A percentile compares a stretch with the other conserved stretches of the same genome.
Conservation (phyloP, 371 early-diverging fungal species). For the Parasitella parasitica region DNA sequence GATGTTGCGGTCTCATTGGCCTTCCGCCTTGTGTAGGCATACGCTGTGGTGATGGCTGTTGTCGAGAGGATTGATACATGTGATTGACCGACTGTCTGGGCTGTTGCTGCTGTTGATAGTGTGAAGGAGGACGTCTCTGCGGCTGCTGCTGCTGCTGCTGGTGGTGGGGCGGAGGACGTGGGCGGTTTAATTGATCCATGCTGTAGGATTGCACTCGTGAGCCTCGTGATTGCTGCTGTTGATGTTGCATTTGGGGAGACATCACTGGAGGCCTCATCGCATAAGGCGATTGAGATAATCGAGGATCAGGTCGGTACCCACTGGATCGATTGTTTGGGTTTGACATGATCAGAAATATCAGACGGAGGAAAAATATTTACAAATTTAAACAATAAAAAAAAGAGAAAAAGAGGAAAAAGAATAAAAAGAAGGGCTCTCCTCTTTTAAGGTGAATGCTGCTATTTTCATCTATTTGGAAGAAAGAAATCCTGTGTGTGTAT, state of each 20-base stretch:
- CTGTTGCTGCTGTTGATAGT: constrained; percentile 1
- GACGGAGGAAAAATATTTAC: not conserved
- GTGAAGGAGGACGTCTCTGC: not conserved
- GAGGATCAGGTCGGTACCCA: constrained; percentile 22
- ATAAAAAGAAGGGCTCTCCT: constrained; percentile 10
- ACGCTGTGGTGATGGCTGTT: not conserved
- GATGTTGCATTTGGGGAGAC: constrained; percentile 1
- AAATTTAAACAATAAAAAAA: constrained; percentile 6
- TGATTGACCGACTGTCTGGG: not conserved
- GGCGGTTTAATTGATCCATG: constrained; percentile 16
- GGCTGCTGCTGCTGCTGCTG: constrained; percentile 4
- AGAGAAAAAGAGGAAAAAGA: constrained; percentile 7
- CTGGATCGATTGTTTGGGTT: constrained; percentile 20
- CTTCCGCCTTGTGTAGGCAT: constrained; percentile 1
- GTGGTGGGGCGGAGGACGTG: constrained; percentile 19
- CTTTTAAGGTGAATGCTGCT: constrained; percentile 18
- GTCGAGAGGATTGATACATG: not conserved
- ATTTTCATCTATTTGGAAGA: constrained; percentile 22
- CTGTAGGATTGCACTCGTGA: constrained; percentile 10
- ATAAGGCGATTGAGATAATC: constrained; percentile 15
- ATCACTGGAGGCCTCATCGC: constrained; percentile 11
- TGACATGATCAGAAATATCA: constrained; percentile 13
- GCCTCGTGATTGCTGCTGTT: constrained; percentile 2
- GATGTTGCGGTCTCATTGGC: constrained; percentile 7
- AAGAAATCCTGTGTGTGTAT: not conserved